These are phyloP conservation scores for Cordyceps sp. DNA, from an alignment of 2,329 filamentous ascomycete species.

Conservation along the genomic window DNA sequence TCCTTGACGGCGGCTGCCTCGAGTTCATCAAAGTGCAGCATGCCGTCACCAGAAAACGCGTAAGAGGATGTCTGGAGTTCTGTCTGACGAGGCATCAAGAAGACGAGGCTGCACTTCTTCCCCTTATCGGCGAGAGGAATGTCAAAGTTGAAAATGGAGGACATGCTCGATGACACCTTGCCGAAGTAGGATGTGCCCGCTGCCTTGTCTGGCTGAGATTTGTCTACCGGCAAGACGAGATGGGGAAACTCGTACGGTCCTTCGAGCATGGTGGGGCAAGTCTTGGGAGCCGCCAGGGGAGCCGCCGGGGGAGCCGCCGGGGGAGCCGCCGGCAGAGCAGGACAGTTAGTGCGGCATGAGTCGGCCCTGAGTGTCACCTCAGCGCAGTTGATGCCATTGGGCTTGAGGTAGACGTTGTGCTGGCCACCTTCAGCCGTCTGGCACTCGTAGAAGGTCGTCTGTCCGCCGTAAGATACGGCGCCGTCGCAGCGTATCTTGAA, in stretches of 20 bases:
- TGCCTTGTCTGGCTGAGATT: conserved; percentile 29
- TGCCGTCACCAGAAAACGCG: conserved; percentile 28
- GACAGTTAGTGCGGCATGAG: conserved; percentile 15
- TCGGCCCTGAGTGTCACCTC: conserved; percentile 27
- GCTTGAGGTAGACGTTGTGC: conserved; percentile 35
- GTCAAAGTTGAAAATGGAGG: conserved; percentile 54
- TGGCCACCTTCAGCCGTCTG: conserved; percentile 32
- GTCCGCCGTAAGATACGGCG: conserved; percentile 31
- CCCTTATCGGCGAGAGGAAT: conserved; percentile 34
- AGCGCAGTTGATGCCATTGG: conserved; percentile 27
- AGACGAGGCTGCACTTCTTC: conserved; percentile 45
- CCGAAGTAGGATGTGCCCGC: conserved; percentile 39
- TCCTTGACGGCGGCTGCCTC: conserved; percentile 21
- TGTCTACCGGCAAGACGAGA: conserved; percentile 44
- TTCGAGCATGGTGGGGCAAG: conserved; percentile 26
- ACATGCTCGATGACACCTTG: conserved; percentile 32
- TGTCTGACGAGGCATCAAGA: conserved; percentile 41
- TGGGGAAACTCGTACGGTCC: conserved; percentile 39
- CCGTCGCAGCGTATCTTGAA: conserved; percentile 40
- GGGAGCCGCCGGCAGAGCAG: too few species aligned
- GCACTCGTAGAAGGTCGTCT: conserved; percentile 41
- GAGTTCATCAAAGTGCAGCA: conserved; percentile 35
- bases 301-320: conserved; percentile 5
- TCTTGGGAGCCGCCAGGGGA: conserved; percentile 2
- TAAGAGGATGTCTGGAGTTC: conserved; percentile 43